Conservation (phyloP, 768 basidiomycete genomes). For the Leccinum boreale region DNA sequence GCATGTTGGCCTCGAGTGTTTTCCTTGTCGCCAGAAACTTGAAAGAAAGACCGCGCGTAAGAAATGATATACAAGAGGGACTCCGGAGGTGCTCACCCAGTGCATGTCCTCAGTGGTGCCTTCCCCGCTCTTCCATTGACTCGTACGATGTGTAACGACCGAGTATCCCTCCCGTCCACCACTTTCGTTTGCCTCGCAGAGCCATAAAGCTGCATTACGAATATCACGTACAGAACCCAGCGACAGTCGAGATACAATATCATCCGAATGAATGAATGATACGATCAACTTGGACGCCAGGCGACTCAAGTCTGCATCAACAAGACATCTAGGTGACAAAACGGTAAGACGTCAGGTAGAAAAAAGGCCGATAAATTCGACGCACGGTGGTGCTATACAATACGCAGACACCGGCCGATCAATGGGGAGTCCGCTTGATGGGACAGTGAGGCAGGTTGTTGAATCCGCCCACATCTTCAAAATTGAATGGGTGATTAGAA, state of each 20-base stretch:
- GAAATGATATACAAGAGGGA: background rate
- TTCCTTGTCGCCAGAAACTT: constrained; percentile 80
- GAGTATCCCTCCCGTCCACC: constrained; percentile 38
- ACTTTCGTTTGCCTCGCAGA: constrained; percentile 65
- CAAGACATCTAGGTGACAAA: constrained; percentile 47
- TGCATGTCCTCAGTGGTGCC: constrained; percentile 46
- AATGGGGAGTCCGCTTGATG: constrained; percentile 66
- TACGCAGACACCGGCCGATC: constrained; percentile 69
- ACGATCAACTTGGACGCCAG: constrained; percentile 63
- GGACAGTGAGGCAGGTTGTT: constrained; percentile 63
- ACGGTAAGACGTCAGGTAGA: background rate
- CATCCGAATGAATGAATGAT: constrained; percentile 81
- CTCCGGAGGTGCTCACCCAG: constrained; percentile 49
- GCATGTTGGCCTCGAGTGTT: constrained; percentile 85
- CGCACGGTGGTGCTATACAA: constrained; percentile 78
- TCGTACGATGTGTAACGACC: constrained; percentile 45
- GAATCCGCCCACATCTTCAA: constrained; percentile 84
- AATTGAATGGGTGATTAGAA: background rate
- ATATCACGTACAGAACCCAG: constrained; percentile 76
- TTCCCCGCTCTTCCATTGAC: constrained; percentile 60
- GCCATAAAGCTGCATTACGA: constrained; percentile 69
- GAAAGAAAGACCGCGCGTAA: background rate
- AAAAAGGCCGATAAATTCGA: constrained; percentile 6
- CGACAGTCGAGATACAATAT: constrained; percentile 75
- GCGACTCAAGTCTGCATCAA: constrained; percentile 56